Evolutionary conservation across 352 stramenopile species (phyloP).

Genomic region (Globisporangium nodosum): DNA sequence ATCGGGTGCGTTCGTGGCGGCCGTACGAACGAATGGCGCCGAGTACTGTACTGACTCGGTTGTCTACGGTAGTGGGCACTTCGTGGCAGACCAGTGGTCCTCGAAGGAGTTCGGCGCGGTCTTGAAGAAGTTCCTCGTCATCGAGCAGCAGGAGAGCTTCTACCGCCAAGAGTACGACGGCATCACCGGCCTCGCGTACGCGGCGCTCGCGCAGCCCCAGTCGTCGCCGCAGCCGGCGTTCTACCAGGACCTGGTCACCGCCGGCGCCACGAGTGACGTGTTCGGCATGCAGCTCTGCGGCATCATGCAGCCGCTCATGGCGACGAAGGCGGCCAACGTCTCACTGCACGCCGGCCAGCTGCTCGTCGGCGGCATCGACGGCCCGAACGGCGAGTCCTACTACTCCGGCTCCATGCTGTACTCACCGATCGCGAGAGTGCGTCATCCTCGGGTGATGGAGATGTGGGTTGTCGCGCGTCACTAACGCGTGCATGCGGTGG

Average conservation of each 20-base stretch:
- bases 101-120: slow-evolving; percentile 45
- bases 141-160: slow-evolving; percentile 71
- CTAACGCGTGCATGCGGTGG: too few relatives aligned
- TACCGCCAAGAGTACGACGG: slow-evolving; percentile 72
- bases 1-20: slow-evolving; percentile 37
- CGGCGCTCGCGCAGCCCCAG: slow-evolving; percentile 38
- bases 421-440: slow-evolving; percentile 58
- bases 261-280: slow-evolving; percentile 33
- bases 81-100: slow-evolving; percentile 67
- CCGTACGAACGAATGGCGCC: too few relatives aligned
- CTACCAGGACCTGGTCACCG: slow-evolving; percentile 45
- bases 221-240: slow-evolving; percentile 35
- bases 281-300: slow-evolving; percentile 79
- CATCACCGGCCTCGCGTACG: slow-evolving; percentile 71
- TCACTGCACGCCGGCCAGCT: slow-evolving; percentile 57
- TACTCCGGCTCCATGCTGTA: slow-evolving; percentile 74
- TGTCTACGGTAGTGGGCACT: slow-evolving; percentile 35
- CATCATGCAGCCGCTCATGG: slow-evolving; percentile 65
- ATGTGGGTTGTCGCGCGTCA: too few relatives aligned
- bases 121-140: slow-evolving; percentile 67
- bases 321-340: slow-evolving; percentile 28
- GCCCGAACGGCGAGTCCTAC: slow-evolving; percentile 44
- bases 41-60: too few relatives aligned
- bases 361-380: slow-evolving; percentile 58
- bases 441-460: not conserved